Evolutionary conservation across 805 yeast species (phyloP), one percentile per base, ranked within the genome.

Genomic region (Pichia sporocuriosa): DNA sequence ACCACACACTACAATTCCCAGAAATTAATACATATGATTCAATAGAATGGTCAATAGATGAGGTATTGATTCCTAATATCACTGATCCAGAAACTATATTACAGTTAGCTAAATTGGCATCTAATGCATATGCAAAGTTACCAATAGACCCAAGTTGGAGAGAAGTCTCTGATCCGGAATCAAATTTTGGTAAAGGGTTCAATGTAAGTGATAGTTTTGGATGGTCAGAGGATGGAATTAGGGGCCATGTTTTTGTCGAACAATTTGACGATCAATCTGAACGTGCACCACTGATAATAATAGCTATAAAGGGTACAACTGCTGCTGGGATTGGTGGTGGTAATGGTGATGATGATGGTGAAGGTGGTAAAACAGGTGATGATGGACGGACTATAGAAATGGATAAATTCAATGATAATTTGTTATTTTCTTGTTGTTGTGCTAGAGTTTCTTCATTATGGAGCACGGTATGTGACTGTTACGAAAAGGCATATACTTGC

Each of bases 401-500:
- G 45, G 98, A 93, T 58, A 87, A 85, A 59, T 61, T 72, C 23
- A 93, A 90, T 58, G 97, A 93, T 59, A 93, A 93, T 55, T 57
- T 90, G 43, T 63, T 93, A 27, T 93, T 93, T 58, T 84, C 94
- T 10, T 93, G 98, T 61, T 93, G 98, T 60, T 93, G 98, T 65
- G 97, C 96, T 0, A 72, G 97, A 29, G 82, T 90, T 1, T 77
- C 93, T 29, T 88, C 87, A 50, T 63, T 86, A 62, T 93, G 97
- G 98, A 77, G 82, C 7, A 84, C 97, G 0, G 97, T 88, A 1
- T 93, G 98, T 63, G 96, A 88, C 60, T 93, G 98, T 58, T 90
- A 82, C 56, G 75, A 79, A 47, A 77, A 75, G 39, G 75, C 94
- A 0, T 86, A 85, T 60, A 84, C 90, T 0, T 93, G 98, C 63